These are phyloP conservation scores for Trichoderma gracile DNA, from an alignment of 2,329 filamentous ascomycete genomes.

Conservation along the genomic window DNA sequence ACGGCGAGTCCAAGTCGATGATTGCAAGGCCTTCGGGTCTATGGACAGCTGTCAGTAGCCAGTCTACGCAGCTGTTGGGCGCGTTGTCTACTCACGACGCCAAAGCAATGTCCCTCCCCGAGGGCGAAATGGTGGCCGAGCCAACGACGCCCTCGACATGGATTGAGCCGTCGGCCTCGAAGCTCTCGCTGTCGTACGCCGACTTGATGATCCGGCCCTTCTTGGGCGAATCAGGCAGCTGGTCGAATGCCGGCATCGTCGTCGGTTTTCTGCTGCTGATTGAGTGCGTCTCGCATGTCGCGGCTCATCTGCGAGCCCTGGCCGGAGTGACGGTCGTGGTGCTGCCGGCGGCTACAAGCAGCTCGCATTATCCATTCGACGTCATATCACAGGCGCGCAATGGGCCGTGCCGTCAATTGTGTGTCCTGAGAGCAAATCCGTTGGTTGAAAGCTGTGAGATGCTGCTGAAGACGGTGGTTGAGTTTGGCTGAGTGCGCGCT, in stretches of 20 bases:
- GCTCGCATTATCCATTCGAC: constrained; percentile 17
- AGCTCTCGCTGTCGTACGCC: constrained; percentile 83
- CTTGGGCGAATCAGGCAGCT: constrained; percentile 48
- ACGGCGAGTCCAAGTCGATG: constrained; percentile 87
- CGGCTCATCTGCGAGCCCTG: constrained; percentile 21
- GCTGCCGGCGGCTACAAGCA: constrained; percentile 15
- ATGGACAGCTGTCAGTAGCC: constrained; percentile 11
- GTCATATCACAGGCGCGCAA: constrained; percentile 10
- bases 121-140: constrained; percentile 90
- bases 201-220: constrained; percentile 63
- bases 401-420: too few relatives aligned
- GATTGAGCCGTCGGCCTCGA: constrained; percentile 81
- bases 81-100: constrained; percentile 61
- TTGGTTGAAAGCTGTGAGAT: constrained; percentile 13
- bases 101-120: constrained; percentile 84
- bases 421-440: not conserved
- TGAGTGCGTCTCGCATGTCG: constrained; percentile 30
- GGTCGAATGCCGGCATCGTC: constrained; percentile 54
- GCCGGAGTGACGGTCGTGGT: constrained; percentile 8
- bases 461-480: constrained; percentile 11
- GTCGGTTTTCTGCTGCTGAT: constrained; percentile 27
- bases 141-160: constrained; percentile 80
- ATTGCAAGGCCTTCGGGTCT: constrained; percentile 84
- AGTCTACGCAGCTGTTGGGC: not conserved
- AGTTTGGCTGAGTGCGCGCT: constrained; percentile 8